Evolutionary conservation across 2,329 filamentous ascomycete species (phyloP), one percentile per base, ranked within the genome.

Genomic region (Hymenoscyphus repandus): DNA sequence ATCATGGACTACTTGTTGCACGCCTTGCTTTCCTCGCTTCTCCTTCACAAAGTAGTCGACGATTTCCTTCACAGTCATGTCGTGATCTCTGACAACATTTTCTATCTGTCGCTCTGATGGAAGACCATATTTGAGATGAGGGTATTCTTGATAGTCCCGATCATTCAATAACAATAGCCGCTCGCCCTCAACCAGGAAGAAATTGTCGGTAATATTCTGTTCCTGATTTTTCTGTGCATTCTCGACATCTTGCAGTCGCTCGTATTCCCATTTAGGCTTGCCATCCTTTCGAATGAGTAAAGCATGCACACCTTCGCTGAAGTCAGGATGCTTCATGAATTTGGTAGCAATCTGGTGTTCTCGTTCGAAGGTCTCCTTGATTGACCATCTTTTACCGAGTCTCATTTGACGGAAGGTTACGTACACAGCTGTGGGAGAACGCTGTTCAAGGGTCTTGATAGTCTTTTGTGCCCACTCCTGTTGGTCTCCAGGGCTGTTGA

Each of bases 241-340:
- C 13, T 74, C 64, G 48, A 95, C 80, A 34, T 86, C 83, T n/a
- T 81, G 76, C 1, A 97, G 75, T 6, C 78, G 81, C 39, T 79
- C 76, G 3, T 90, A 91, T 57, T 85, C 69, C 93, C 93, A 99
- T 54, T 77, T 60, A 13, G 65, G 71, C 60, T 65, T 64, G 15
- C 66, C 62, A 11, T 62, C 74, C 71, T 90, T 90, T 64, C 82
- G 77, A 61, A 93, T 79, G 37, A 99, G 77, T 44, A 86, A 79
- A 20, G 90, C 85, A 46, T 82, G 82, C n/a, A 99, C 92, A 48
- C 93, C 93, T 71, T 95, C 89, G 39, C 83, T 83, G 65, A 99
- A 99, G 70, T 99, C 93, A 4, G 82, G 86, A 67, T 93, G 86
- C 50, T 78, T 77, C 92, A 99, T 97, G 74, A 99, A 97, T 57